Conservation (phyloP, 495 filamentous ascomycete genomes). For the Penicillium longicatenatum region DNA sequence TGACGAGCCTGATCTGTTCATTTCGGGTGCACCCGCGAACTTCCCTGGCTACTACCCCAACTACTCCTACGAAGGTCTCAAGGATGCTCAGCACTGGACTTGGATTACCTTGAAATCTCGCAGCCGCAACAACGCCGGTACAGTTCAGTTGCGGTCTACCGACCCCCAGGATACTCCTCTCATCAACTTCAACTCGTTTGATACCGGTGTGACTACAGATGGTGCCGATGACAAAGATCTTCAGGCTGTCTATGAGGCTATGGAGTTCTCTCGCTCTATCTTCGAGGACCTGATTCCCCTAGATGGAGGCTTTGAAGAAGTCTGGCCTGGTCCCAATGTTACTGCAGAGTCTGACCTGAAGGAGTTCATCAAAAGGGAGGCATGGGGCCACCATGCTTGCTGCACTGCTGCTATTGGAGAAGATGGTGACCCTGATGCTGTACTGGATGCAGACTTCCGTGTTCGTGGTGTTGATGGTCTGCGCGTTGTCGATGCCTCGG, state of each 20-base stretch:
- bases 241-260: constrained; percentile 48
- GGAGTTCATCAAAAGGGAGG: constrained; percentile 36
- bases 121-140: constrained; percentile 53
- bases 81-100: constrained; percentile 35
- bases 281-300: constrained; percentile 33
- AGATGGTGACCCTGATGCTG: constrained; percentile 56
- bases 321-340: constrained; percentile 50
- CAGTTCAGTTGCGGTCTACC: constrained; percentile 46
- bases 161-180: constrained; percentile 54
- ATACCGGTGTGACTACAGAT: constrained; percentile 35
- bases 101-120: constrained; percentile 56
- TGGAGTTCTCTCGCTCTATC: constrained; percentile 46
- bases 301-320: constrained; percentile 44
- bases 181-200: constrained; percentile 60
- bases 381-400: constrained; percentile 63
- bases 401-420: constrained; percentile 60
- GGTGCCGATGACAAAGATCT: constrained; percentile 47
- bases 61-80: constrained; percentile 33
- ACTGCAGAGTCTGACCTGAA: constrained; percentile 38
- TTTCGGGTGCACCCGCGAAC: constrained; percentile 51
- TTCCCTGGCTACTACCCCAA: constrained; percentile 45
- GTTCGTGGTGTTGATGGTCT: constrained; percentile 58
- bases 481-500: constrained; percentile 63
- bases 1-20: constrained; percentile 50
- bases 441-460: constrained; percentile 58